phyloP scores from a whole-genome alignment of 371 early-diverging fungal species.

The Blakeslea trispora region DNA sequence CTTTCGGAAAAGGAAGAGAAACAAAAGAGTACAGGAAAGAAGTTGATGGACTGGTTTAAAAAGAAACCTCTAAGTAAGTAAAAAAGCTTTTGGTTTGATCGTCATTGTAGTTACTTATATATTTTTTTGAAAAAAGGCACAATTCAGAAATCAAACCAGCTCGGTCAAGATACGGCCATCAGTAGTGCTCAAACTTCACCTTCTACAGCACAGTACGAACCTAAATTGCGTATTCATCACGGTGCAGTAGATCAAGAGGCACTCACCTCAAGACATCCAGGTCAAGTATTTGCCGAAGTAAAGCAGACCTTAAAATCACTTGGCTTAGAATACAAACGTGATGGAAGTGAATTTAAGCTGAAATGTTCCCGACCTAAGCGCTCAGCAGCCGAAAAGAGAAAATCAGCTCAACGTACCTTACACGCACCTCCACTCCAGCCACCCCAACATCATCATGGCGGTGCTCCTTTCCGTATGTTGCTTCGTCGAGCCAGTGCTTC shows the following conservation, averaged over 20 bases:
- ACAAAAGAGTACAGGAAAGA: slow-evolving; percentile 59
- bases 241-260: slow-evolving; percentile 81
- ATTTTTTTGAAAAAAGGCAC: slow-evolving; percentile 16
- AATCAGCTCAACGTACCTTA: not conserved
- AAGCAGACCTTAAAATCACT: slow-evolving; percentile 62
- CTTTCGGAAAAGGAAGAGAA: slow-evolving; percentile 33
- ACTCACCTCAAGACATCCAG: slow-evolving; percentile 72
- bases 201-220: too few species aligned
- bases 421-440: not conserved
- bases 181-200: too few species aligned
- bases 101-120: too few species aligned
- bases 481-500: slow-evolving; percentile 37
- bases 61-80: slow-evolving; percentile 62
- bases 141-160: slow-evolving; percentile 13
- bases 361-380: slow-evolving; percentile 65
- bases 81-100: not conserved
- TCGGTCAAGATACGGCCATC: not conserved
- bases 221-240: slow-evolving; percentile 73
- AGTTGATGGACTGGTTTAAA: slow-evolving; percentile 73
- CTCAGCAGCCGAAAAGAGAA: not conserved
- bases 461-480: slow-evolving; percentile 33
- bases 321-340: slow-evolving; percentile 74
- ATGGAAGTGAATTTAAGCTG: slow-evolving; percentile 70
- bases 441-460: slow-evolving; percentile 4
- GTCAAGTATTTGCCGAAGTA: slow-evolving; percentile 69